Percentiles rank a stretch among this genome's conserved stretches.
These are phyloP conservation scores for Fusarium piperis DNA, from an alignment of 2,329 filamentous ascomycete genomes.

Conservation along the genomic window DNA sequence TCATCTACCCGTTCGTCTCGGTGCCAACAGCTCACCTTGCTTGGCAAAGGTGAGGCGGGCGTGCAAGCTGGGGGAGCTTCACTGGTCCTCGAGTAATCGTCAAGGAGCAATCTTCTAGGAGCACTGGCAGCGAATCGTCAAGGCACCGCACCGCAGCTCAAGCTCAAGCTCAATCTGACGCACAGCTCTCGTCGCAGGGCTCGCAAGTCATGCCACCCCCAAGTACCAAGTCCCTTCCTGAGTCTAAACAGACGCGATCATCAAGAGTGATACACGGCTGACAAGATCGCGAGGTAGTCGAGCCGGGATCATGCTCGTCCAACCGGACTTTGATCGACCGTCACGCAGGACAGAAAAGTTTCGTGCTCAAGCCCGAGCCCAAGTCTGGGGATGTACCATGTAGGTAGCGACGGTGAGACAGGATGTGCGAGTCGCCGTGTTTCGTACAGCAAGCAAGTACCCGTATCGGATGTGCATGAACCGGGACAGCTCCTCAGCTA, in stretches of 20 bases:
- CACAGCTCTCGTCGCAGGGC: constrained; percentile 41
- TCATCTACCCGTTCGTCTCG: constrained; percentile 28
- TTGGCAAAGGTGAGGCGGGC: constrained; percentile 28
- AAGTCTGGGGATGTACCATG: constrained; percentile 13
- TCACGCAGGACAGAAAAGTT: not conserved
- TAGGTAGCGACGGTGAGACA: constrained; percentile 21
- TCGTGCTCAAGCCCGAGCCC: not conserved
- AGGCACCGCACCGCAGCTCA: constrained; percentile 28
- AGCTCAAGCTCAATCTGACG: constrained; percentile 17
- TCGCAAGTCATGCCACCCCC: constrained; percentile 43
- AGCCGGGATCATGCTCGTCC: constrained; percentile 15
- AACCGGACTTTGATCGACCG: constrained; percentile 27
- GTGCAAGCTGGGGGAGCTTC: constrained; percentile 15
- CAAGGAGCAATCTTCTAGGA: not conserved
- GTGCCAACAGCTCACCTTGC: constrained; percentile 23
- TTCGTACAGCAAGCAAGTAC: constrained; percentile 24
- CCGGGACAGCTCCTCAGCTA: constrained; percentile 27
- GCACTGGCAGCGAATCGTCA: constrained; percentile 17
- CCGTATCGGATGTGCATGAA: constrained; percentile 34
- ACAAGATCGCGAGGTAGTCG: constrained; percentile 19
- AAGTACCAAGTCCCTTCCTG: not conserved
- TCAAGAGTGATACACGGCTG: constrained; percentile 14
- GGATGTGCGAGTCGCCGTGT: constrained; percentile 8
- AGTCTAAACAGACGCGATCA: constrained; percentile 13
- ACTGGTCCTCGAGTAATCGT: constrained; percentile 3